These are phyloP conservation scores for Suillus ampliporus DNA, from an alignment of 768 basidiomycete species.

Conservation along the genomic window DNA sequence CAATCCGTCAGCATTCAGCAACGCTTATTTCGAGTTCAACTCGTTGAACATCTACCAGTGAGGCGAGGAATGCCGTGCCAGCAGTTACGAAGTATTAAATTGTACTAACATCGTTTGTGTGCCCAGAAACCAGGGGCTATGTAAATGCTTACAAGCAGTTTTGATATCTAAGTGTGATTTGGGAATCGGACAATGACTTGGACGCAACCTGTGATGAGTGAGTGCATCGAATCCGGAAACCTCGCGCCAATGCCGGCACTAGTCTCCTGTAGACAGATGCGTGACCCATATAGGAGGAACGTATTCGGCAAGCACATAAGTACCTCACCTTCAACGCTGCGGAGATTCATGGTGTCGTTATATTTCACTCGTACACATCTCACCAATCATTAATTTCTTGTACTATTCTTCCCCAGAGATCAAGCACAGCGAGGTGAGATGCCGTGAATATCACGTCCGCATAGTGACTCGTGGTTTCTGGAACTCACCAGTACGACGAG, in stretches of 20 bases:
- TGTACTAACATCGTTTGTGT: background rate
- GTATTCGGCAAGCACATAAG: background rate
- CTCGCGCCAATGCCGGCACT: background rate
- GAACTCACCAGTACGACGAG: background rate
- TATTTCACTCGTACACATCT: background rate
- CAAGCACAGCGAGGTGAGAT: too few relatives aligned
- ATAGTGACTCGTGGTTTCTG: too few relatives aligned
- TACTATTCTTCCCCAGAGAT: background rate
- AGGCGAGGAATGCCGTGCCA: background rate
- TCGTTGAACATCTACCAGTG: conserved; percentile 42
- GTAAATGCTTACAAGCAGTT: background rate
- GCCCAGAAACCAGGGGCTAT: background rate
- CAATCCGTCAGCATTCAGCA: conserved; percentile 36
- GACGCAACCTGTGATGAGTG: background rate
- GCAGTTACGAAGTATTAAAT: background rate
- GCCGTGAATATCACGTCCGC: too few relatives aligned
- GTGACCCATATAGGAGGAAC: too few relatives aligned
- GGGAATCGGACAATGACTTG: too few relatives aligned
- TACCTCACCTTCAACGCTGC: background rate
- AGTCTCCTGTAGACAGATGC: background rate
- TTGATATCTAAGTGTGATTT: background rate
- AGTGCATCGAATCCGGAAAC: background rate
- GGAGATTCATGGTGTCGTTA: too few relatives aligned
- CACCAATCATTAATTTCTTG: too few relatives aligned
- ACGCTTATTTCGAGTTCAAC: conserved; percentile 49